These are phyloP conservation scores for Arthrobotrys sinensis DNA, from an alignment of 2,329 filamentous ascomycete genomes.

Conservation along the genomic window DNA sequence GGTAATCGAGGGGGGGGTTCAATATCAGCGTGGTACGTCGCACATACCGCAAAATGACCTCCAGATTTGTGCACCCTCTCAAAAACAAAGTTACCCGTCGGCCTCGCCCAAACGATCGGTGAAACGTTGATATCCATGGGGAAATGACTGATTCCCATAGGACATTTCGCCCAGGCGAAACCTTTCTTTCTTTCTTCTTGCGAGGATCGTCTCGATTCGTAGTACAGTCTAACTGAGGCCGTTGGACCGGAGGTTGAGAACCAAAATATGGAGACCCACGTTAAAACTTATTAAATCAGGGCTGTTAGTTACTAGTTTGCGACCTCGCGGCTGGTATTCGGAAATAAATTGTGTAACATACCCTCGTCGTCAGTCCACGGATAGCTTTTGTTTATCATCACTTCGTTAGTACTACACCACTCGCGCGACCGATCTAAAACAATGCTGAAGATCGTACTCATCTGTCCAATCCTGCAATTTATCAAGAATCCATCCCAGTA, in stretches of 20 bases:
- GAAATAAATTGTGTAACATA: slow-evolving; percentile 9
- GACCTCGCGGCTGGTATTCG: not conserved
- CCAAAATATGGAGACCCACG: slow-evolving; percentile 81
- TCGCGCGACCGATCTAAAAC: not conserved
- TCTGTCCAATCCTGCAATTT: slow-evolving; percentile 85
- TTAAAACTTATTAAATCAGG: slow-evolving; percentile 74
- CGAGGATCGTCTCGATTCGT: slow-evolving; percentile 71
- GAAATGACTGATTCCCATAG: slow-evolving; percentile 73
- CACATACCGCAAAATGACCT: slow-evolving; percentile 61
- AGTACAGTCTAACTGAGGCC: slow-evolving; percentile 80
- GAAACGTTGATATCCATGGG: slow-evolving; percentile 74
- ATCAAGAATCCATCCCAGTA: slow-evolving; percentile 85
- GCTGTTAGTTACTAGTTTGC: slow-evolving; percentile 73
- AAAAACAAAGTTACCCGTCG: slow-evolving; percentile 75
- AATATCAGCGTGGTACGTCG: slow-evolving; percentile 64
- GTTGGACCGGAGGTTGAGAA: slow-evolving; percentile 80
- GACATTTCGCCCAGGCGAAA: slow-evolving; percentile 66
- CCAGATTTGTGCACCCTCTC: slow-evolving; percentile 67
- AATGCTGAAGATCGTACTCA: slow-evolving; percentile 37
- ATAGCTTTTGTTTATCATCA: slow-evolving; percentile 8
- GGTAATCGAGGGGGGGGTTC: not conserved
- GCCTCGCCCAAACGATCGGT: slow-evolving; percentile 74
- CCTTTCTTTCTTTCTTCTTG: slow-evolving; percentile 65
- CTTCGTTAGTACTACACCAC: not conserved
- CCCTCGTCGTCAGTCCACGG: slow-evolving; percentile 51